Evolutionary conservation across 2,329 filamentous ascomycete genomes (phyloP), one percentile per base, ranked within the genome.

Genomic region (Colletotrichum australisinense): DNA sequence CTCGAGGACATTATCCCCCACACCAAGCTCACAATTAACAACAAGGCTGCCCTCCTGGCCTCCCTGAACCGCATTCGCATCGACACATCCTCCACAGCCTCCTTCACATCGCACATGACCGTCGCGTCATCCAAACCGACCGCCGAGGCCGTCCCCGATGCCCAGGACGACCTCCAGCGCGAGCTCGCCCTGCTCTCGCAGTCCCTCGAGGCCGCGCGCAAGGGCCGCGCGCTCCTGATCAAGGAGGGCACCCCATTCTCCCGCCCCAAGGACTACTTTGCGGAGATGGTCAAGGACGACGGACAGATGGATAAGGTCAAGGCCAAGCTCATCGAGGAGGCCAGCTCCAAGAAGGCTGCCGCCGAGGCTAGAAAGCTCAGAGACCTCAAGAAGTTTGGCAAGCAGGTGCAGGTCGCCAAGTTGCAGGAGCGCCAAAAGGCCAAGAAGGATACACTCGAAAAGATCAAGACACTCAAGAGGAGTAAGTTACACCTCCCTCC

Each of bases 241-340:
- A 92, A 93, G 75, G 96, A 98, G 83, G 93, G 93, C 9, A 89
- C 96, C 1, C 90, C 94, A 7, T 99, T 99, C 85, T 93, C 94
- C 32, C 90, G 97, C 11, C 97, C 97, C 4, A 92, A 91, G 69
- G 97, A 99, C 85, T 99, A 97, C 86, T 99, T 99, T 79, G 97
- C 97, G 57, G 97, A 99, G 88, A 99, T 98, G 95, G 93, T 98
- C 79, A 98, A 98, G 90, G 94, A 93, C 79, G 97, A 99, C 81
- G 96, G 97, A 79, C 97, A 98, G 84, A 99, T 99, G 97, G 94
- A 94, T 81, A 95, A 94, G 88, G 94, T 99, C 82, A 97, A 97
- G 88, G 91, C 93, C 80, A 97, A 97, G 88, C 87, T 98, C 79
- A 89, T 98, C 75, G 95, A 98, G 79, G 95, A 97, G 80, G 97